Evolutionary conservation across 805 yeast species (phyloP), one percentile per base, ranked within the genome.

Genomic region (Tetrapisispora fleetii): DNA sequence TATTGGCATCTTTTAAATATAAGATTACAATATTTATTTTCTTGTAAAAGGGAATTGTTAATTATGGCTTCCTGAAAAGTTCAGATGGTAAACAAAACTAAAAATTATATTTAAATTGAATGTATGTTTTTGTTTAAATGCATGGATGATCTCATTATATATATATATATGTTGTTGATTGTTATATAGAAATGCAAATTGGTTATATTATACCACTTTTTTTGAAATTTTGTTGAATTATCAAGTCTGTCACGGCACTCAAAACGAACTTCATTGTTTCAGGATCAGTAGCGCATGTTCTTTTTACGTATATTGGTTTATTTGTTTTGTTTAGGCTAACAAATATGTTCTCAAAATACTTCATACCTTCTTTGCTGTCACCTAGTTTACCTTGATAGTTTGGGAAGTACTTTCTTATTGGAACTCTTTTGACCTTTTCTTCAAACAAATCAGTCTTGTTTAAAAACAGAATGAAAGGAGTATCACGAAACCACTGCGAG

Each of bases 231-330:
- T 85, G 85, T 62, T 85, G 91, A 30, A 91, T 78, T 43, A 93
- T 78, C 78, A 88, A 75, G 68, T 93, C 98, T 1, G 97, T 88
- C 9, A 89, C 96, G 0, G 98, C 96, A 4, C 85, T 78, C 49
- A 93, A 73, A 17, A 93, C 96, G 60, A 90, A 91, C 59, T 78
- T 77, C 96, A 93, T 93, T 28, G 89, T 78, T 48, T 78, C 73
- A 0, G 95, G 79, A 64, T 93, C 98, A 0, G 99, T 93, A 0
- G 99, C 99, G 68, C 97, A 89, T 1, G 99, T 93, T 54, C 89
- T 72, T 68, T 89, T 96, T 21, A 87, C 84, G 62, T 93, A 93
- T 32, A 93, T 77, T n/a, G 89, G 91, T 43, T 78, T 75, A 32
- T 79, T 76, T 3, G 75, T 64, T 52, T 78, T 70, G 63, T 89